These are phyloP conservation scores for Gossypium mustelinum DNA, from an alignment of 345 rosid genomes.

Conservation along the genomic window DNA sequence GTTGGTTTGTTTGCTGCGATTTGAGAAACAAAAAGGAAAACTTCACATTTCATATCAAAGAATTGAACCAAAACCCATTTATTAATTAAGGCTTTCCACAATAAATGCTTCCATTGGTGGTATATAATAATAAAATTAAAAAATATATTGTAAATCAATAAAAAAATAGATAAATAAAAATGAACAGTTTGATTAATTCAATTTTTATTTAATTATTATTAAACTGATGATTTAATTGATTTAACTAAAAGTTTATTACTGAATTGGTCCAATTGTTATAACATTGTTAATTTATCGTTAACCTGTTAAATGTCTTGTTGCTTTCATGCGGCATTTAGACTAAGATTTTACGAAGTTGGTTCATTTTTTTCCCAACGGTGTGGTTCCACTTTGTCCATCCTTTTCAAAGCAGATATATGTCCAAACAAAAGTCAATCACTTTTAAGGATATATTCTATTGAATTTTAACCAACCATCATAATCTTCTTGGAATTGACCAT, in stretches of 20 bases:
- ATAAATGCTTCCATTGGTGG: background rate
- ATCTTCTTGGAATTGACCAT: conserved; percentile 6
- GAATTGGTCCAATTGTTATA: no score
- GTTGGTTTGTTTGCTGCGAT: background rate
- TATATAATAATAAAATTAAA: no score
- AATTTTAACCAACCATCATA: background rate
- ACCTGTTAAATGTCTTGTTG: conserved; percentile 7
- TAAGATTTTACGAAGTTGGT: background rate
- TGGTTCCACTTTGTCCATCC: conserved; percentile 13
- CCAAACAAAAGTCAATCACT: background rate
- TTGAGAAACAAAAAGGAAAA: background rate
- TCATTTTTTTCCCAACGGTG: conserved; percentile 6
- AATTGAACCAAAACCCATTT: background rate
- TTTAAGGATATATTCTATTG: background rate
- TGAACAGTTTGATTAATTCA: no score
- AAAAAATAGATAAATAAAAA: no score
- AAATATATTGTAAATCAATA: no score
- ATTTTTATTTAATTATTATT: no score
- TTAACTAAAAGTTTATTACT: no score
- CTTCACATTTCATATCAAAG: background rate
- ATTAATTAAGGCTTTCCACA: background rate
- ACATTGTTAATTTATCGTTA: background rate
- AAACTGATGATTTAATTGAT: no score
- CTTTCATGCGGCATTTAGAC: conserved; percentile 15
- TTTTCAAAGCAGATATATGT: background rate